Conservation (phyloP, 352 stramenopile species). For the Pythium aristosporum region DNA sequence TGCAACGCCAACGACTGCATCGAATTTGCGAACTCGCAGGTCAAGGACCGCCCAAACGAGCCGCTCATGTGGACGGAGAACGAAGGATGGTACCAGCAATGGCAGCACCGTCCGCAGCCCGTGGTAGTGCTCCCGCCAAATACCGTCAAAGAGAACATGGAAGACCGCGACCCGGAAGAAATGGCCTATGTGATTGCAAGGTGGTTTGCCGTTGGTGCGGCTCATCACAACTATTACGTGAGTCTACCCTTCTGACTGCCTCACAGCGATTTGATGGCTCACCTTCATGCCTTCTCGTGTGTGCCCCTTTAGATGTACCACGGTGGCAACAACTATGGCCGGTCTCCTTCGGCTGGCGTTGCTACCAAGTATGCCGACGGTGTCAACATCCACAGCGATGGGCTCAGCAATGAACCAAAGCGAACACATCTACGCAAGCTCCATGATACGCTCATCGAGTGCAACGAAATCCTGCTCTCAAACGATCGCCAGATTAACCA, state of each 20-base stretch:
- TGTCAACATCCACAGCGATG: constrained; percentile 64
- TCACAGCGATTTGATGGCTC: no score
- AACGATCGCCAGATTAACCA: constrained; percentile 53
- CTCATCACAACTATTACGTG: constrained; percentile 75
- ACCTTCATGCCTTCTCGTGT: not conserved
- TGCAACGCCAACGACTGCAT: constrained; percentile 73
- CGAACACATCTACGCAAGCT: constrained; percentile 62
- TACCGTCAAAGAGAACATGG: constrained; percentile 29
- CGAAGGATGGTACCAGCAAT: constrained; percentile 73
- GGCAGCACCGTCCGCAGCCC: constrained; percentile 32
- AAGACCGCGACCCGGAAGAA: constrained; percentile 49
- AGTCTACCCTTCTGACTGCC: not conserved
- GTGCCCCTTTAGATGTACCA: constrained; percentile 60
- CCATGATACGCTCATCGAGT: constrained; percentile 50
- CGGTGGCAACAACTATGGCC: constrained; percentile 74
- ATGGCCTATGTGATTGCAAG: constrained; percentile 60
- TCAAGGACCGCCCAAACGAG: constrained; percentile 37
- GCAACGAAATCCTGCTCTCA: constrained; percentile 51
- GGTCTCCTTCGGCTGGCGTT: constrained; percentile 55
- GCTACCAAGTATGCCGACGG: constrained; percentile 72
- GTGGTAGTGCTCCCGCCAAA: constrained; percentile 6
- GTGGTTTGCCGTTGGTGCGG: constrained; percentile 67
- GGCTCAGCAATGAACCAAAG: constrained; percentile 72
- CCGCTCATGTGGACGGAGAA: constrained; percentile 79
- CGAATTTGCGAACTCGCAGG: constrained; percentile 49